Evolutionary conservation across 2,329 filamentous ascomycete species (phyloP).

Genomic region (Calonectria henricotiae): DNA sequence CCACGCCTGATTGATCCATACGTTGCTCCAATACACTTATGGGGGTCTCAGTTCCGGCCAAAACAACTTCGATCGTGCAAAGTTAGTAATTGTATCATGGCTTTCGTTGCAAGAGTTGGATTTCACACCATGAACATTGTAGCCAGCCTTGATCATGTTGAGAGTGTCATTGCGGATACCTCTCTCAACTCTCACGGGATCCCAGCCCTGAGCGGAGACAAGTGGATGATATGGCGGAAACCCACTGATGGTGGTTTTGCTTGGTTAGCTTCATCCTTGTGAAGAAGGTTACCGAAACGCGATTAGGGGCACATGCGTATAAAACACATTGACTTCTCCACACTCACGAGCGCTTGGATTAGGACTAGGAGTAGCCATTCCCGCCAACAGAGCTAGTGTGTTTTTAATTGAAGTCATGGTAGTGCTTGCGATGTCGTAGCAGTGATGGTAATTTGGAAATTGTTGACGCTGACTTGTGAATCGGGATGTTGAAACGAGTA

Average conservation of each 20-base stretch:
- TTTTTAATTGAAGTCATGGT: conserved; percentile 7
- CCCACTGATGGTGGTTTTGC: not conserved
- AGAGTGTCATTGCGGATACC: conserved; percentile 10
- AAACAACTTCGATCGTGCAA: not conserved
- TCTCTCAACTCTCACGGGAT: not conserved
- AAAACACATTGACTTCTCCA: conserved; percentile 1
- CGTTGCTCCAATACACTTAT: not conserved
- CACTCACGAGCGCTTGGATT: not conserved
- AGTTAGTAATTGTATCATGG: not conserved
- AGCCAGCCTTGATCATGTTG: conserved; percentile 9
- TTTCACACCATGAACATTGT: conserved; percentile 4
- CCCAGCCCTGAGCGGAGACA: not conserved
- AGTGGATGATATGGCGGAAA: conserved; percentile 3
- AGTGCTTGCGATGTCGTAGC: not conserved
- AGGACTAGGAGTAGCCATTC: not conserved
- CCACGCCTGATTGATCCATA: not conserved
- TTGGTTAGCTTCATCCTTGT: not conserved
- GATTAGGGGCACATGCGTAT: not conserved
- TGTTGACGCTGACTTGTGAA: not conserved
- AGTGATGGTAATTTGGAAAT: not conserved
- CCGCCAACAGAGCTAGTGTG: not conserved
- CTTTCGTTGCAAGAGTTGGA: too few relatives aligned
- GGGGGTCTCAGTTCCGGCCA: not conserved
- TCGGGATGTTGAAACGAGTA: not conserved
- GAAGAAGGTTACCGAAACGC: not conserved